Percentiles rank a stretch among this genome's conserved stretches.
Evolutionary conservation across 2,329 filamentous ascomycete species (phyloP).

Genomic region (Tricladium varicosporioides): DNA sequence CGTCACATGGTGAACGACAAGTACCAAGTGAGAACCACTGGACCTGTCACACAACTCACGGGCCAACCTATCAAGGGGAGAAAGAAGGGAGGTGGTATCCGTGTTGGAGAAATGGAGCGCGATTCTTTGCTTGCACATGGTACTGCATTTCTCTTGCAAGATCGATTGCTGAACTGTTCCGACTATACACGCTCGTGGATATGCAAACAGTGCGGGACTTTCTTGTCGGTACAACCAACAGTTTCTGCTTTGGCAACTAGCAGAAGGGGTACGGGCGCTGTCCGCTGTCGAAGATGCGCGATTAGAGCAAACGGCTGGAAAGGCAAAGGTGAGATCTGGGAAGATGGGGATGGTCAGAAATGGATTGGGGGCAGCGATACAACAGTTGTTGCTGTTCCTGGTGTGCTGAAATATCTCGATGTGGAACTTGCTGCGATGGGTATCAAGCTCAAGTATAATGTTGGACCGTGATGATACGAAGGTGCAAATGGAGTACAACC

Average conservation of each 20-base stretch:
- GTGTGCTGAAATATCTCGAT: conserved; percentile 88
- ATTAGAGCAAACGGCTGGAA: conserved; percentile 34
- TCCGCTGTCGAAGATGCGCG: conserved; percentile 79
- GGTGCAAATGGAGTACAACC: not conserved
- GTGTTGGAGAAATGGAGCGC: conserved; percentile 98
- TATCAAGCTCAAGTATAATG: conserved; percentile 88
- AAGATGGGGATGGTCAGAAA: conserved; percentile 80
- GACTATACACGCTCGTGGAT: conserved; percentile 90
- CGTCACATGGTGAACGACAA: conserved; percentile 99
- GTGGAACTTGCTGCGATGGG: conserved; percentile 97
- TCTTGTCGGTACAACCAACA: conserved; percentile 82
- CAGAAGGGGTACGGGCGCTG: conserved; percentile 64
- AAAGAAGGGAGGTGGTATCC: conserved; percentile 95
- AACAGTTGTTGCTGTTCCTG: conserved; percentile 87
- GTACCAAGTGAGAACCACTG: conserved; percentile 95
- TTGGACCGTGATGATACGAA: conserved; percentile 42
- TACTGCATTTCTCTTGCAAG: conserved; percentile 90
- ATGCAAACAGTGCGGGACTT: conserved; percentile 85
- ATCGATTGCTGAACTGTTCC: conserved; percentile 94
- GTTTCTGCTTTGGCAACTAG: conserved; percentile 64
- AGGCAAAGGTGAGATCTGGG: conserved; percentile 77
- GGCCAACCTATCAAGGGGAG: conserved; percentile 97
- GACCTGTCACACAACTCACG: conserved; percentile 84
- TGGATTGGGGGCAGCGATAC: conserved; percentile 90
- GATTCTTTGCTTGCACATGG: conserved; percentile 94